phyloP scores from a whole-genome alignment of 78 protist genomes.

The Cavenderia fasciculata region DNA sequence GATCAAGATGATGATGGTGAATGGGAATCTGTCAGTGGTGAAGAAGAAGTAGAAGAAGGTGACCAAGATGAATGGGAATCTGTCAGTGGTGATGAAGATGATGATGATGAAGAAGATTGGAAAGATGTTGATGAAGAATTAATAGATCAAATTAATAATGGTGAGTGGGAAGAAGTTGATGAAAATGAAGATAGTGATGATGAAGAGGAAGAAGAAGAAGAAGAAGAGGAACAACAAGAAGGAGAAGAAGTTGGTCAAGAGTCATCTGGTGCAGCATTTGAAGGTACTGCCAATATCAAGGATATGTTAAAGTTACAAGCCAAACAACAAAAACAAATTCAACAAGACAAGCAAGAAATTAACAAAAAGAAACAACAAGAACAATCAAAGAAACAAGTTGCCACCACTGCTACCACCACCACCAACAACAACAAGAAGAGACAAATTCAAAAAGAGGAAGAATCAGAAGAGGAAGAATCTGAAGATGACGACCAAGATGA shows the following conservation, averaged over 20 bases:
- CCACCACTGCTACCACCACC: too few relatives aligned
- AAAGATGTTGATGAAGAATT: conserved; percentile 29
- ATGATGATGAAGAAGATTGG: not conserved
- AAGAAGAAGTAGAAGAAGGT: not conserved
- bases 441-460: conserved; percentile 3
- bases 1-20: not conserved
- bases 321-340: too few relatives aligned
- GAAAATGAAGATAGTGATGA: conserved; percentile 61
- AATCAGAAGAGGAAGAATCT: not conserved
- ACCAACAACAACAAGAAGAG: too few relatives aligned
- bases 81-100: conserved; percentile 6
- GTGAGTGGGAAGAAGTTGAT: conserved; percentile 28
- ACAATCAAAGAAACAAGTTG: too few relatives aligned
- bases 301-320: too few relatives aligned
- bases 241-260: conserved; percentile 23
- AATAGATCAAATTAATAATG: conserved; percentile 29
- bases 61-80: conserved; percentile 8
- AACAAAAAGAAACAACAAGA: too few relatives aligned
- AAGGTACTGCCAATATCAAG: too few relatives aligned
- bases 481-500: conserved; percentile 47
- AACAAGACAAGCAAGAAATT: too few relatives aligned
- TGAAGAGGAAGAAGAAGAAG: conserved; percentile 14
- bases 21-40: not conserved
- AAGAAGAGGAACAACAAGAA: not conserved
- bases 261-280: too few relatives aligned